phyloP scores from a whole-genome alignment of 805 yeast genomes.

The Hanseniaspora vineae region DNA sequence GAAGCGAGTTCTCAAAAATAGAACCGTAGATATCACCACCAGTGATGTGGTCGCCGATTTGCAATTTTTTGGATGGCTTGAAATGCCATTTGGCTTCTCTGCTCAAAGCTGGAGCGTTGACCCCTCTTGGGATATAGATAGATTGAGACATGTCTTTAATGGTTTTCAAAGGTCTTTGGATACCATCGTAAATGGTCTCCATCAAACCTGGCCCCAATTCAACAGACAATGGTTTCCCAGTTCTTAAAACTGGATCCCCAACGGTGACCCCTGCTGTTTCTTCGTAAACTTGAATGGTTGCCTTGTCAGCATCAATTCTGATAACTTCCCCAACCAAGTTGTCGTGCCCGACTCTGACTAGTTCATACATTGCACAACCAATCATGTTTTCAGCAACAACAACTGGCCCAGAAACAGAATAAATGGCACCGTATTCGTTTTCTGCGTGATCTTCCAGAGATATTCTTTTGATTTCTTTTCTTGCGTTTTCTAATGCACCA shows the following conservation, averaged over 20 bases:
- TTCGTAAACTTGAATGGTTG: conserved; percentile 97
- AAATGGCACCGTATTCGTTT: conserved; percentile 75
- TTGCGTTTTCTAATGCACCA: conserved; percentile 94
- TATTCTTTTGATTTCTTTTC: conserved; percentile 80
- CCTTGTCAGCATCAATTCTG: conserved; percentile 91
- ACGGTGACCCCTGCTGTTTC: conserved; percentile 99
- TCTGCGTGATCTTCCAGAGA: conserved; percentile 66
- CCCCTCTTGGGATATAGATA: conserved; percentile 97
- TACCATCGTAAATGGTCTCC: conserved; percentile 99
- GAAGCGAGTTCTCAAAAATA: conserved; percentile 84
- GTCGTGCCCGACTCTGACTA: conserved; percentile 96
- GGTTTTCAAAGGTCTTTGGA: conserved; percentile 95
- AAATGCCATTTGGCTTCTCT: conserved; percentile 78
- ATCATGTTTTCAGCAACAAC: conserved; percentile 97
- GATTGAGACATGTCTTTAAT: conserved; percentile 80
- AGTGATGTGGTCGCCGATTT: conserved; percentile 92
- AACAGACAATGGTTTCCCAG: conserved; percentile 97
- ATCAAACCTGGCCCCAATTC: conserved; percentile 98
- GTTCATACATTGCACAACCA: conserved; percentile 99
- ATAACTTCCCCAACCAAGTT: conserved; percentile 96
- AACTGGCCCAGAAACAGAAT: conserved; percentile 96
- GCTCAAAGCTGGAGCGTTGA: conserved; percentile 88
- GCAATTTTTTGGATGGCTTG: conserved; percentile 53
- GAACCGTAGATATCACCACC: conserved; percentile 98
- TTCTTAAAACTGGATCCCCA: conserved; percentile 96